phyloP scores from a whole-genome alignment of 352 stramenopile genomes.

The Pythium phragmiticola region DNA sequence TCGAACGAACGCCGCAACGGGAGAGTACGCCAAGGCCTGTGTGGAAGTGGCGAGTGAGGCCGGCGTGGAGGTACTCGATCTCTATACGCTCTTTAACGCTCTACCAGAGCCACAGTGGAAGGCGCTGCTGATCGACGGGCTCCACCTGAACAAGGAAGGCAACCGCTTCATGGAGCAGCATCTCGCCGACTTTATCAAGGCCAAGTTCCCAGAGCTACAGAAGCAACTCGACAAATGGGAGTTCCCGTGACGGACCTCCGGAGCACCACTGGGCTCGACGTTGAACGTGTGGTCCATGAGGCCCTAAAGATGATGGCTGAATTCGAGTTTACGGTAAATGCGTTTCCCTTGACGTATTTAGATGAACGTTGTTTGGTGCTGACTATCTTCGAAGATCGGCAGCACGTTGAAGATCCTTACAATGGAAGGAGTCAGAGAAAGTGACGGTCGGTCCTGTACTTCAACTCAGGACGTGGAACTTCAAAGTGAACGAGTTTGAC shows the following conservation, averaged over 20 bases:
- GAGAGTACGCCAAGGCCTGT: slow-evolving; percentile 44
- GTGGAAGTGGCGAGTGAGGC: slow-evolving; percentile 35
- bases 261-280: no score
- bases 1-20: slow-evolving; percentile 39
- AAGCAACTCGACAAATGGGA: slow-evolving; percentile 14
- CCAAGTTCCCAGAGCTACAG: slow-evolving; percentile 12
- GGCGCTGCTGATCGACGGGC: slow-evolving; percentile 45
- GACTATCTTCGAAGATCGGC: no score
- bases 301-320: background rate
- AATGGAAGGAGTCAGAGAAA: no score
- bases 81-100: slow-evolving; percentile 49
- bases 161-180: slow-evolving; percentile 48
- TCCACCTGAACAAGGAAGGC: slow-evolving; percentile 51
- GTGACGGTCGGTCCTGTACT: no score
- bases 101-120: slow-evolving; percentile 30
- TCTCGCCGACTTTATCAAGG: slow-evolving; percentile 8
- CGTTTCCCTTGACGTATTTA: no score
- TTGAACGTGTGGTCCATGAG: no score
- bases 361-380: no score
- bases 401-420: no score
- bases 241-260: background rate
- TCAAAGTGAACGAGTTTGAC: no score
- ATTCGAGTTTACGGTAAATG: background rate
- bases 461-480: no score
- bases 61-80: slow-evolving; percentile 37